A percentile compares a stretch with the other conserved stretches of the same genome.
Conservation (phyloP, 805 yeast genomes). For the Hermanozyma aechmeae region DNA sequence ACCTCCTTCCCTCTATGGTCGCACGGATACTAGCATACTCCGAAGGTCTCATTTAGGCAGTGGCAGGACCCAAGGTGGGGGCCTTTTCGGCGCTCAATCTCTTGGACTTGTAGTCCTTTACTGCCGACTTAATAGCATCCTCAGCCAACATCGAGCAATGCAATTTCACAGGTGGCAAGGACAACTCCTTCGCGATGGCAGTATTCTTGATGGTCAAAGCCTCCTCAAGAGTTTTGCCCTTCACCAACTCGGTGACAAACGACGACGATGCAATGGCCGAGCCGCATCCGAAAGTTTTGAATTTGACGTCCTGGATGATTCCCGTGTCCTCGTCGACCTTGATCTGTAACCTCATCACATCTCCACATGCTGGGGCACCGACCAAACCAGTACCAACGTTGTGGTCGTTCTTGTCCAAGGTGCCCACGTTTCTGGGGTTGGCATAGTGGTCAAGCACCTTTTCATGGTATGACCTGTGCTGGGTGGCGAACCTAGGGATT, state of each 20-base stretch:
- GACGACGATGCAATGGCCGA: conserved; percentile 95
- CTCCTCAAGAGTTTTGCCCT: conserved; percentile 90
- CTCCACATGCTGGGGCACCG: conserved; percentile 99
- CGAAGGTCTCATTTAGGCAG: conserved; percentile 7
- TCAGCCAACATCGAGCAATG: conserved; percentile 99
- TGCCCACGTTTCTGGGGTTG: conserved; percentile 95
- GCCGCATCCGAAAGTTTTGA: conserved; percentile 99
- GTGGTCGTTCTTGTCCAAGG: conserved; percentile 64
- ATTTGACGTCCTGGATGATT: conserved; percentile 86
- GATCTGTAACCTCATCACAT: conserved; percentile 95
- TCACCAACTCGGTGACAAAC: conserved; percentile 88
- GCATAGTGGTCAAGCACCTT: conserved; percentile 94
- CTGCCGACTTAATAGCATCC: conserved; percentile 96
- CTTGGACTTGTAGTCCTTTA: conserved; percentile 88
- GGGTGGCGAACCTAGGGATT: background rate
- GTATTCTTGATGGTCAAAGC: conserved; percentile 91
- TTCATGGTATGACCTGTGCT: conserved; percentile 57
- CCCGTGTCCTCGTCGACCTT: conserved; percentile 89
- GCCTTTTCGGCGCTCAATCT: conserved; percentile 33
- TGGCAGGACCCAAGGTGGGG: conserved; percentile 49
- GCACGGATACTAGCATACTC: too few species aligned
- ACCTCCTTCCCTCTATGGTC: too few species aligned
- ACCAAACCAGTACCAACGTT: conserved; percentile 95
- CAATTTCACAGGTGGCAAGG: conserved; percentile 92
- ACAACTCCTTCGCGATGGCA: conserved; percentile 86